A percentile compares a stretch with the other conserved stretches of the same genome.
Conservation (phyloP, 2,329 filamentous ascomycete genomes). For the Ophiostoma tasmaniense region DNA sequence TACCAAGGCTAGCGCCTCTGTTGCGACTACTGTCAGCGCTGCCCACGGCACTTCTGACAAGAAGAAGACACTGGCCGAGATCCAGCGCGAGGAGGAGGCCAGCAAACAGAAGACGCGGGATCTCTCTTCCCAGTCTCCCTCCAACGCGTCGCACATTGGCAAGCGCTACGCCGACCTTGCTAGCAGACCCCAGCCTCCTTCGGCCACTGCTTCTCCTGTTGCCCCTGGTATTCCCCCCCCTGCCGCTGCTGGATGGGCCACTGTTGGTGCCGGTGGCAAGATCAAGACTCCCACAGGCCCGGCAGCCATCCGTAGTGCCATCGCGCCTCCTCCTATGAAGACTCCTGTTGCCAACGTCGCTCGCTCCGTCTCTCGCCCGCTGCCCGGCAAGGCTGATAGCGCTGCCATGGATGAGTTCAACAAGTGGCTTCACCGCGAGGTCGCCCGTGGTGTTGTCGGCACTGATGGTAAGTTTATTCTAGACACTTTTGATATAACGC, state of each 20-base stretch:
- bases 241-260: slow-evolving; percentile 66
- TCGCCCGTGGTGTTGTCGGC: slow-evolving; percentile 60
- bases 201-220: slow-evolving; percentile 28
- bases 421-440: slow-evolving; percentile 79
- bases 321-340: slow-evolving; percentile 34
- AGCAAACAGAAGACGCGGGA: slow-evolving; percentile 69
- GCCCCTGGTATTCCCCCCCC: slow-evolving; percentile 31
- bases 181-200: slow-evolving; percentile 50
- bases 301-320: slow-evolving; percentile 41
- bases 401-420: slow-evolving; percentile 81
- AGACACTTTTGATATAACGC: neutral
- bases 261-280: slow-evolving; percentile 89
- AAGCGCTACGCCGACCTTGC: slow-evolving; percentile 96
- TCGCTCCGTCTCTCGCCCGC: slow-evolving; percentile 21
- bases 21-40: slow-evolving; percentile 24
- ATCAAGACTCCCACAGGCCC: slow-evolving; percentile 64
- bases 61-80: slow-evolving; percentile 92
- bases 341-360: slow-evolving; percentile 22
- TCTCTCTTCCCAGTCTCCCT: slow-evolving; percentile 34
- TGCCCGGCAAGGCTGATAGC: slow-evolving; percentile 31
- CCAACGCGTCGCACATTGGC: slow-evolving; percentile 29
- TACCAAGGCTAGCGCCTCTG: slow-evolving; percentile 31
- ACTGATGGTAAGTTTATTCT: slow-evolving; percentile 41
- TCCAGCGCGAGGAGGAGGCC: slow-evolving; percentile 90
- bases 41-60: slow-evolving; percentile 30